Percentiles rank a stretch among this genome's conserved stretches.
Evolutionary conservation across 345 rosid species (phyloP).

Genomic region (Linum tenue): DNA sequence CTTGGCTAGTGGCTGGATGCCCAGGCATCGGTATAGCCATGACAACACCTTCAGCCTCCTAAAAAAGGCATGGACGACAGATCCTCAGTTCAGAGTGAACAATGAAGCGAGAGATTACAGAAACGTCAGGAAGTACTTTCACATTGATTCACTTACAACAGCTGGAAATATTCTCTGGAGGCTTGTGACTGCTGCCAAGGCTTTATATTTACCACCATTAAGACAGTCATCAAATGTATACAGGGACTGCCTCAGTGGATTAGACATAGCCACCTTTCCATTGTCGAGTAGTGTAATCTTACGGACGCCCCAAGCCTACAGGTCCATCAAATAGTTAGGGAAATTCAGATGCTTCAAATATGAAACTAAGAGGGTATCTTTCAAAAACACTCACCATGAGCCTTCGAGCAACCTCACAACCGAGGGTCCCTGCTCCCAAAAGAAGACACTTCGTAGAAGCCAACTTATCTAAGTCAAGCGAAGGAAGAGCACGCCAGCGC

Average conservation of each 20-base stretch:
- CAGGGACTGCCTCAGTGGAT: conserved; percentile 89
- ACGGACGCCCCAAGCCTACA: conserved; percentile 88
- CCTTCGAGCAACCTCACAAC: conserved; percentile 95
- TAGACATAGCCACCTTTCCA: conserved; percentile 93
- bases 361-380: not conserved
- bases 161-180: conserved; percentile 81
- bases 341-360: conserved; percentile 3
- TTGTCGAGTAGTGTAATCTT: conserved; percentile 82
- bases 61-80: conserved; percentile 10
- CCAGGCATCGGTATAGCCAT: conserved; percentile 99
- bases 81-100: not conserved
- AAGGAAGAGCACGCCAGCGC: conserved; percentile 96
- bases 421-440: conserved; percentile 93
- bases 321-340: conserved; percentile 15
- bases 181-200: conserved; percentile 75
- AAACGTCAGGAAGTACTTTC: not conserved
- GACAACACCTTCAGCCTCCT: conserved; percentile 72
- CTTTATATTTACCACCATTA: conserved; percentile 78
- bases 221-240: conserved; percentile 83
- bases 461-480: conserved; percentile 59
- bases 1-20: conserved; percentile 70
- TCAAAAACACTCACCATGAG: conserved; percentile 54
- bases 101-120: not conserved
- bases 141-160: conserved; percentile 37
- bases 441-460: conserved; percentile 85